Base-by-base conservation (phyloP, 345 rosid species). In the Capsella bursapastoris region DNA sequence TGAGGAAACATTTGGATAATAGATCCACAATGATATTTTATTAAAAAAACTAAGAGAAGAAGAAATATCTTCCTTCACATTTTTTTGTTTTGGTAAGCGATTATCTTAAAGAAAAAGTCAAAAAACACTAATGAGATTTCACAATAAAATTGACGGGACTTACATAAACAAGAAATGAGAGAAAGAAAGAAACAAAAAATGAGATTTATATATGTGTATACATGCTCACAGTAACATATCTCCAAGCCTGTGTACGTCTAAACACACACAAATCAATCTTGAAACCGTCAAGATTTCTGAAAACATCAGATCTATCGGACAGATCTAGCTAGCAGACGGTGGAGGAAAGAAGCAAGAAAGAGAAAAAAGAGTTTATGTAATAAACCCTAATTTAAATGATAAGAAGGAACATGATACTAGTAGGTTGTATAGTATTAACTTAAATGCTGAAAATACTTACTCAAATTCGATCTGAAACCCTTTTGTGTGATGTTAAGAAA, bases 351-450 rank as follows among this genome's bases (percentile, higher is more conserved):
- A 41, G 51, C 27, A 25, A 70, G 4, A 15, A 18, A 53, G 18
- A 52, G 37, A 52, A 37, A 7, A 15, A 15, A 12, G 25, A 69
- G 29, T 18, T 29, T 77, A 25, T 48, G 28, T 49, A 40, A 47
- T 51, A 66, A 78, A 66, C 77, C 81, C 81, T 78, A 72, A 53
- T 66, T 66, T 14, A 65, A 35, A 66, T 41, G 44, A 59, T 51
- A 66, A 59, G 44, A 72, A 50, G 70, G 58, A 27, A 18, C 22
- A 18, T 18, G 22, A 18, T 18, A 18, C 22, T 45, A 72, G 14
- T 37, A 8, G 40, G 9, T 56, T 31, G 10, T 25, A 8, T 16
- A 18, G 22, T 18, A 18, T 16, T 69, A 28, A 31, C 45, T 22
- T 6, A 45, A 44, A 44, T 14, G 14, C 45, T 55, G 14, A 18